Conservation (phyloP, 192 early-diverging fungal genomes). For the Coemansia sp. region DNA sequence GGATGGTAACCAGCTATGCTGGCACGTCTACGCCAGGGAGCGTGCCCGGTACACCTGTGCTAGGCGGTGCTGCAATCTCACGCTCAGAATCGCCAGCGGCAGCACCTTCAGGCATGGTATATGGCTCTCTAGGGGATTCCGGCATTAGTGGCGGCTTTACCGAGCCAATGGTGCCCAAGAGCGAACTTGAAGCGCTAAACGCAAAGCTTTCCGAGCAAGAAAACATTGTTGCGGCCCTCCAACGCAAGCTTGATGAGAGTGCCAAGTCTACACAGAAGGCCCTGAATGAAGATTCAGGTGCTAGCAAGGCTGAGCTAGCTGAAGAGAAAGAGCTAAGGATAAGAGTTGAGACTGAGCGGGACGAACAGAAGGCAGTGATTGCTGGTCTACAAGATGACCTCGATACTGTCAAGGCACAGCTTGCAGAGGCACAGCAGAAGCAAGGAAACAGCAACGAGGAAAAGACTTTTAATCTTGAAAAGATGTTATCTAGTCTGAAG, state of each 20-base stretch:
- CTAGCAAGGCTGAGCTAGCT: not conserved
- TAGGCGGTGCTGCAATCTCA: constrained; percentile 20
- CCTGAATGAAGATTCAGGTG: not conserved
- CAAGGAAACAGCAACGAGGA: not conserved
- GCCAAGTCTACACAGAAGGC: not conserved
- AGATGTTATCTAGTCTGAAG: constrained; percentile 23
- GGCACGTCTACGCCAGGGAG: constrained; percentile 22
- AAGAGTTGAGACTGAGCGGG: constrained; percentile 20
- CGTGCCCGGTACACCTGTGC: constrained; percentile 32
- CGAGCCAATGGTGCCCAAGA: constrained; percentile 24
- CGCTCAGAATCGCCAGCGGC: constrained; percentile 34
- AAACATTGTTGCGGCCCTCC: constrained; percentile 25
- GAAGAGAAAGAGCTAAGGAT: constrained; percentile 29
- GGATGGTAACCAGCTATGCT: constrained; percentile 35
- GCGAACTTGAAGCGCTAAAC: constrained; percentile 33
- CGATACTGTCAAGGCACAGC: not conserved
- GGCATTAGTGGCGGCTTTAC: constrained; percentile 3
- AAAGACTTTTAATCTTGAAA: constrained; percentile 29
- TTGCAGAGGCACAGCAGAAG: not conserved
- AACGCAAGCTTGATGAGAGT: constrained; percentile 17
- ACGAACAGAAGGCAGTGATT: constrained; percentile 17
- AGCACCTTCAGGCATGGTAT: constrained; percentile 1
- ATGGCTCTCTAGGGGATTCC: constrained; percentile 1
- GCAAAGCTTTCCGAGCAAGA: constrained; percentile 27
- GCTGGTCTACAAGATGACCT: constrained; percentile 15